Conservation (phyloP, 2,329 filamentous ascomycete species). For the Pseudocercospora crystallina region DNA sequence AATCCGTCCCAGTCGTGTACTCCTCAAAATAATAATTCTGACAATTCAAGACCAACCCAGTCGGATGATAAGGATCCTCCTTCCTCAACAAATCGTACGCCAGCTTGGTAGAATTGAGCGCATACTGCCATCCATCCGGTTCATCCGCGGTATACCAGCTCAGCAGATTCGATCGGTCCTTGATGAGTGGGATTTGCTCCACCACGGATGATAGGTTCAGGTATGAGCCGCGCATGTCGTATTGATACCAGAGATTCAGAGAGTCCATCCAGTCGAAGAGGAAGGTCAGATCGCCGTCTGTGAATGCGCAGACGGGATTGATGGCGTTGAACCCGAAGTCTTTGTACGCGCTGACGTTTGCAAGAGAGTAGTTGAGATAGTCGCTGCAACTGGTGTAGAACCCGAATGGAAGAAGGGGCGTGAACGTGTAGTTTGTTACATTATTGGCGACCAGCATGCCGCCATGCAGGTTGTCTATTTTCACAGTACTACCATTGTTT, state of each 20-base stretch:
- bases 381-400: constrained; percentile 46
- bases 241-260: constrained; percentile 48
- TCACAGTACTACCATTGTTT: constrained; percentile 47
- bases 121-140: constrained; percentile 58
- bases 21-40: constrained; percentile 59
- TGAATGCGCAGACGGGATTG: constrained; percentile 45
- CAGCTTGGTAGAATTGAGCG: constrained; percentile 48
- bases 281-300: constrained; percentile 38
- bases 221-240: constrained; percentile 47
- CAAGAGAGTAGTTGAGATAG: constrained; percentile 33
- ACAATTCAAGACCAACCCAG: constrained; percentile 61
- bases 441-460: constrained; percentile 45
- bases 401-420: constrained; percentile 47
- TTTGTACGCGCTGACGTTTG: constrained; percentile 42
- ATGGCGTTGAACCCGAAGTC: constrained; percentile 50
- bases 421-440: constrained; percentile 35
- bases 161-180: constrained; percentile 39
- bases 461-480: constrained; percentile 49
- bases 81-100: constrained; percentile 48
- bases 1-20: constrained; percentile 57
- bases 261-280: constrained; percentile 47
- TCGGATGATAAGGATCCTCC: constrained; percentile 62
- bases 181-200: constrained; percentile 39
- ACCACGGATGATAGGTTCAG: constrained; percentile 40
- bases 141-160: constrained; percentile 55